Percentiles rank a stretch among this genome's conserved stretches.
phyloP scores from a whole-genome alignment of 495 filamentous ascomycete species.

The Penicillium cataractarum region DNA sequence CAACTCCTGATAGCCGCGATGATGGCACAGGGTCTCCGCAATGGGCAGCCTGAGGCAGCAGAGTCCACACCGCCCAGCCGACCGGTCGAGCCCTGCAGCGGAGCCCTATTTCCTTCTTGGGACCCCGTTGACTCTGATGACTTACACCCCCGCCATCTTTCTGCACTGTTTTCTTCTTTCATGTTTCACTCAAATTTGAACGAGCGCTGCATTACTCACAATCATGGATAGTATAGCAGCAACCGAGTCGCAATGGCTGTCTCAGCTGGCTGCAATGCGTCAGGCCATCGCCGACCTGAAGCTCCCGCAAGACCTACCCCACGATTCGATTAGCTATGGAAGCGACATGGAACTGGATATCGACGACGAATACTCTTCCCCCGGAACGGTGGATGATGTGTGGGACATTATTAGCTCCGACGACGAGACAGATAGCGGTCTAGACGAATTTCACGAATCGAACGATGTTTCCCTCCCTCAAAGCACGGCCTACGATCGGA shows the following conservation, averaged over 20 bases:
- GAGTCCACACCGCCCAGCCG: slow-evolving; percentile 18
- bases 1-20: slow-evolving; percentile 27
- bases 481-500: slow-evolving; percentile 37
- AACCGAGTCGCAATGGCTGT: slow-evolving; percentile 69
- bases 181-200: not conserved
- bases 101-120: slow-evolving; percentile 21
- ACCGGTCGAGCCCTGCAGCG: slow-evolving; percentile 14
- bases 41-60: slow-evolving; percentile 17
- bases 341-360: slow-evolving; percentile 62
- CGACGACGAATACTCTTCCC: slow-evolving; percentile 63
- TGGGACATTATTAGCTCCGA: slow-evolving; percentile 89
- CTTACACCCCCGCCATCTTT: not conserved
- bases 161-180: slow-evolving; percentile 5
- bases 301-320: slow-evolving; percentile 51
- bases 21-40: slow-evolving; percentile 25
- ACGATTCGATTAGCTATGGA: slow-evolving; percentile 50
- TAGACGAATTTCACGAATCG: slow-evolving; percentile 37
- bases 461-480: slow-evolving; percentile 18
- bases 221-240: slow-evolving; percentile 39
- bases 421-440: slow-evolving; percentile 57
- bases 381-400: slow-evolving; percentile 71
- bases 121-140: slow-evolving; percentile 8
- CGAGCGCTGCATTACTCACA: not conserved
- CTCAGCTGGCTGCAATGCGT: slow-evolving; percentile 71
- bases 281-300: slow-evolving; percentile 72